Base-by-base conservation (phyloP, 2,329 filamentous ascomycete genomes). In the Colletotrichum tropicale region DNA sequence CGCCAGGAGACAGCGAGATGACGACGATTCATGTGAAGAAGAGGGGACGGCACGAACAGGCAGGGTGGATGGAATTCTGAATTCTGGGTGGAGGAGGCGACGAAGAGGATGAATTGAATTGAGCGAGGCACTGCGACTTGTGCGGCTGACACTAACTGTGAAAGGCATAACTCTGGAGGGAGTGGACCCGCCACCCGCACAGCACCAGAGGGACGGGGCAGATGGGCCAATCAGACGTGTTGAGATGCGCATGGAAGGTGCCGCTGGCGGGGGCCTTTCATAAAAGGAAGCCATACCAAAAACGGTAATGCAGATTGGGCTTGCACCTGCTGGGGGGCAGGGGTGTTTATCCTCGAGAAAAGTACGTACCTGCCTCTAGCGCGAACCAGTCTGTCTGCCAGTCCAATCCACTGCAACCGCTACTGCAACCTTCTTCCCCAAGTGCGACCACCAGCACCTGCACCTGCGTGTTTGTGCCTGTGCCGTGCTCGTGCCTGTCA, bases 381-480 rank as follows among this genome's bases (percentile, higher is more conserved):
- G 64, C 73, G 62, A 72, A 75, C 73, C 64, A 58, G 24, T 43
- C 43, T 52, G 43, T 52, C 43, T 52, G n/a, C n/a, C 43, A 52
- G 43, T 52, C 43, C 43, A 21, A 52, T 52, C 73, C 73, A 75
- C 55, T 60, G 38, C 72, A 43, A 72, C 67, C 72, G 68, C 72
- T 75, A 75, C 74, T 75, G 70, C 74, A 75, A 74, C 74, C 74
- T 76, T 76, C 64, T 76, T 76, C 70, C 69, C 66, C 58, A 67
- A 67, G 62, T 48, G 60, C 26, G 55, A 52, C 55, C 26, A 30
- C 26, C 34, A 64, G 32, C 48, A 73, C 36, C 55, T 24, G 65
- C 38, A 64, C n/a, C 12, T 34, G 60, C 32, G 10, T 61, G 26
- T 32, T 13, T 61, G 58, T 61, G 28, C 58, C 61, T 65, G 61